These are phyloP conservation scores for Avena eriantha DNA, from an alignment of 176 grass and related monocot species.

Conservation along the genomic window DNA sequence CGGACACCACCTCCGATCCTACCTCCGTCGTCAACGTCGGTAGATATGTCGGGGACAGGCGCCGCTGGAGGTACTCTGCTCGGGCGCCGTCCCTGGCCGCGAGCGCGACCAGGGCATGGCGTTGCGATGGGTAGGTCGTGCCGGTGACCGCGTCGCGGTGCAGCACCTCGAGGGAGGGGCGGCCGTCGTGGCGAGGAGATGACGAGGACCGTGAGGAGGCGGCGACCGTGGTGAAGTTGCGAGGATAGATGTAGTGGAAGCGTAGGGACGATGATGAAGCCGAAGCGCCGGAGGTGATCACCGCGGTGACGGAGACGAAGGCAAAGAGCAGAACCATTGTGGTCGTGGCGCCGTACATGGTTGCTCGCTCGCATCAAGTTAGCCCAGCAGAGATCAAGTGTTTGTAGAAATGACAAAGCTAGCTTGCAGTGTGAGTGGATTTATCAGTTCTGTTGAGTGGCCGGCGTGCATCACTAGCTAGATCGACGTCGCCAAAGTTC, in stretches of 20 bases:
- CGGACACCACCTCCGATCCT: constrained; percentile 78
- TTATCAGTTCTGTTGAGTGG: neutral
- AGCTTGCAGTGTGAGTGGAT: neutral
- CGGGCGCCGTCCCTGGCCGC: constrained; percentile 51
- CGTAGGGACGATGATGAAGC: constrained; percentile 24
- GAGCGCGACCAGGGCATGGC: constrained; percentile 36
- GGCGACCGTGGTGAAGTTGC: constrained; percentile 39
- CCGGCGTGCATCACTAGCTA: neutral
- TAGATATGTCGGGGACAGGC: constrained; percentile 47
- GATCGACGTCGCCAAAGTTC: neutral
- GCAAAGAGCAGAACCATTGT: constrained; percentile 26
- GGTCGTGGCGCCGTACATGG: constrained; percentile 29
- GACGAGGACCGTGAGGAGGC: neutral
- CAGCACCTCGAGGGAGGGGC: constrained; percentile 53
- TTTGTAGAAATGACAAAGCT: neutral
- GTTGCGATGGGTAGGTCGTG: constrained; percentile 42
- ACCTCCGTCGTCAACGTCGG: constrained; percentile 32
- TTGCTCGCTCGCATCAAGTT: no score
- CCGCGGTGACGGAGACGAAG: constrained; percentile 23
- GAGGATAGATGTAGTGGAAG: constrained; percentile 57
- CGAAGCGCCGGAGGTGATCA: constrained; percentile 19
- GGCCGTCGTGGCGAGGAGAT: neutral
- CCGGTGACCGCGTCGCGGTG: constrained; percentile 66
- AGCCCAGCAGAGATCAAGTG: no score
- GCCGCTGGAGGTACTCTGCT: constrained; percentile 32